These are phyloP conservation scores for Aphanomyces stellatus DNA, from an alignment of 352 stramenopile species.

Conservation along the genomic window DNA sequence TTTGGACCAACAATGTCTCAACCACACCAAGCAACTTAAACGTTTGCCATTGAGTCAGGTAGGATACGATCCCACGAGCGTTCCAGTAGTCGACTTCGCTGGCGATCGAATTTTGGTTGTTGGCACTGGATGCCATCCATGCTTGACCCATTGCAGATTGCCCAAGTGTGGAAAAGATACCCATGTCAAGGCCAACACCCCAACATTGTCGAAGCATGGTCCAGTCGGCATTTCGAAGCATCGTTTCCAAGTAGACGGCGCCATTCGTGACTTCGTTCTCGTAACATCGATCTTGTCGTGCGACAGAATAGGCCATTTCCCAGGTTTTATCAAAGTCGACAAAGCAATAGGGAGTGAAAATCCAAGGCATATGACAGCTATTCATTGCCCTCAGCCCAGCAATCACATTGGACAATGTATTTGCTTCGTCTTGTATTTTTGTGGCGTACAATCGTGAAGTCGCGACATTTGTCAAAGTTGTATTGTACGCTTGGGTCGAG, in stretches of 20 bases:
- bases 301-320: not conserved
- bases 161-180: not conserved
- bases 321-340: constrained; percentile 6
- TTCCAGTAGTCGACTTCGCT: constrained; percentile 1
- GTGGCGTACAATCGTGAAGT: not conserved
- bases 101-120: not conserved
- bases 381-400: not conserved
- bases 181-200: not conserved
- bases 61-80: too few relatives aligned
- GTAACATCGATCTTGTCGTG: not conserved
- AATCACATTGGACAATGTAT: not conserved
- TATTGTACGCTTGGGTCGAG: not conserved
- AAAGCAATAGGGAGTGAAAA: not conserved
- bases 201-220: not conserved
- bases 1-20: too few relatives aligned
- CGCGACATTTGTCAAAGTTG: not conserved
- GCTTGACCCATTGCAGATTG: not conserved
- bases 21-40: too few relatives aligned
- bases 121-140: not conserved
- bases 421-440: not conserved
- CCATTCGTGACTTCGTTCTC: not conserved
- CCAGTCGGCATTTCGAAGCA: not conserved
- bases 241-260: not conserved
- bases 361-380: constrained; percentile 4
- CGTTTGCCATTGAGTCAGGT: too few relatives aligned